A percentile compares a stretch with the other conserved stretches of the same genome.
These are phyloP conservation scores for Solanum hybrid DNA, from an alignment of 305 asterid genomes.

Conservation along the genomic window DNA sequence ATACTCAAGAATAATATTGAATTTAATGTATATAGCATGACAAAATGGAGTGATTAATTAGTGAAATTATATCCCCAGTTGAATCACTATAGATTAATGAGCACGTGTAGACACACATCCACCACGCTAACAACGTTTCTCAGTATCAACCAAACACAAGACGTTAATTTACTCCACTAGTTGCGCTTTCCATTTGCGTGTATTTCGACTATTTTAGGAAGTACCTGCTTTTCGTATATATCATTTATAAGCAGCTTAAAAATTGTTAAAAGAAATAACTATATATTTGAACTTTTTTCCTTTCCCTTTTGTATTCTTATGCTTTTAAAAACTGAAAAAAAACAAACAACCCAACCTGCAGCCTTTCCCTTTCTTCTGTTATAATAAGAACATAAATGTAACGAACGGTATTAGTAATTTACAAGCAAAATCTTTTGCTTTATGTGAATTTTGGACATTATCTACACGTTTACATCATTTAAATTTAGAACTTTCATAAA, in stretches of 20 bases:
- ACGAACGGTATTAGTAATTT: not conserved
- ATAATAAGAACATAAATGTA: not conserved
- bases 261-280: not conserved
- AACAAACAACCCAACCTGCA: too few relatives aligned
- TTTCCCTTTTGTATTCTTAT: not conserved
- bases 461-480: not conserved
- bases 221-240: not conserved
- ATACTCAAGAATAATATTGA: not conserved
- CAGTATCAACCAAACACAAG: conserved; percentile 8
- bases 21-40: not conserved
- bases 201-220: too few relatives aligned
- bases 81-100: not conserved
- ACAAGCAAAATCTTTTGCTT: not conserved
- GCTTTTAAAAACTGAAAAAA: not conserved
- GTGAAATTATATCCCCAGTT: not conserved
- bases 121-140: conserved; percentile 3
- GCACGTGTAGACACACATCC: conserved; percentile 19
- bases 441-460: not conserved
- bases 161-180: not conserved
- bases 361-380: not conserved
- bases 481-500: not conserved
- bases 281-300: not conserved
- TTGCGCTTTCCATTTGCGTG: not conserved
- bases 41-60: not conserved
- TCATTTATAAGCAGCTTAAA: not conserved